These are phyloP conservation scores for Grigorovia yakushimaensis DNA, from an alignment of 805 yeast genomes.

Conservation along the genomic window DNA sequence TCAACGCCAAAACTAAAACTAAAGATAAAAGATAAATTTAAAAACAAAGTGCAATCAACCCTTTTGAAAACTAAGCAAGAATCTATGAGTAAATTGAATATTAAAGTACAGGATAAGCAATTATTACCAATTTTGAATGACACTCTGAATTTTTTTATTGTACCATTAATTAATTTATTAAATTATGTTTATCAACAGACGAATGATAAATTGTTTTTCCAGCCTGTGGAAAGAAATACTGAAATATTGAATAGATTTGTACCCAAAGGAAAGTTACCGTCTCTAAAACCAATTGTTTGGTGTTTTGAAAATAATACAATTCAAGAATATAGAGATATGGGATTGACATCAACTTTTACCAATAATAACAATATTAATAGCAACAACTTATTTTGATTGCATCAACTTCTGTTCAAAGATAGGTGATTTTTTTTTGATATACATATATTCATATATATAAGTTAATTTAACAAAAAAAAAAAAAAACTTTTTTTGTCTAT, in stretches of 20 bases:
- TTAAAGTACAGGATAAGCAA: neutral
- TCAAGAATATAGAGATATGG: neutral
- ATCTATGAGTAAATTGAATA: neutral
- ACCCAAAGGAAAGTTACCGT: conserved; percentile 24
- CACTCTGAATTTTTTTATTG: conserved; percentile 19
- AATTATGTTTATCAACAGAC: conserved; percentile 22
- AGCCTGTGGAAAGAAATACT: conserved; percentile 14
- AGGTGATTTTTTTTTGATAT: too few relatives aligned
- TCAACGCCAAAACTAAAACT: conserved; percentile 4
- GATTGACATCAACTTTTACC: neutral
- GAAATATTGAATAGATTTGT: conserved; percentile 8
- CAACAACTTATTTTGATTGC: neutral
- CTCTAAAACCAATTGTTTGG: conserved; percentile 18
- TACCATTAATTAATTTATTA: conserved; percentile 21
- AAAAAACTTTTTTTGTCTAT: too few relatives aligned
- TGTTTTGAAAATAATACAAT: conserved; percentile 8
- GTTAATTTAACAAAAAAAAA: too few relatives aligned
- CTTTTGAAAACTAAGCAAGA: conserved; percentile 1
- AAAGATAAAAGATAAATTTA: conserved; percentile 3
- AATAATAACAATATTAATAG: neutral
- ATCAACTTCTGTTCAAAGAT: too few relatives aligned
- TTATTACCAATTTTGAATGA: conserved; percentile 19
- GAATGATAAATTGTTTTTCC: conserved; percentile 22
- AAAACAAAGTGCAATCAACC: conserved; percentile 5
- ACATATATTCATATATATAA: too few relatives aligned